These are phyloP conservation scores for Saturnispora bothae DNA, from an alignment of 805 yeast genomes.

Conservation along the genomic window DNA sequence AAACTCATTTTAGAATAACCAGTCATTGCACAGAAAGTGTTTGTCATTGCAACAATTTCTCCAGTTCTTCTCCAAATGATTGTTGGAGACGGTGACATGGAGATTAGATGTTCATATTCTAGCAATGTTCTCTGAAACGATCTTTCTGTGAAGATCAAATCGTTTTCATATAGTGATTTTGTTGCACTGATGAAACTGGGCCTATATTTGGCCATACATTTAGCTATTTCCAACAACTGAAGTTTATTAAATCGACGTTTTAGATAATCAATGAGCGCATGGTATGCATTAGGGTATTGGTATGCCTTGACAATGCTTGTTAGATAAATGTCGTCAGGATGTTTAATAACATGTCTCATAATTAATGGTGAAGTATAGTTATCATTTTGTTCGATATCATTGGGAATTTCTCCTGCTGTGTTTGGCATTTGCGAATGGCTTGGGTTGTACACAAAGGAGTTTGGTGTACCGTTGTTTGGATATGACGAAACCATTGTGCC, in stretches of 20 bases:
- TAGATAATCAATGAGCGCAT: constrained; percentile 45
- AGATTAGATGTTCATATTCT: constrained; percentile 46
- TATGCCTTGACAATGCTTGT: constrained; percentile 35
- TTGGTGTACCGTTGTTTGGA: constrained; percentile 25
- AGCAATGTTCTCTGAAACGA: constrained; percentile 45
- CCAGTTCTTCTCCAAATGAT: constrained; percentile 83
- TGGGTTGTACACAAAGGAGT: constrained; percentile 38
- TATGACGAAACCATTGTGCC: constrained; percentile 25
- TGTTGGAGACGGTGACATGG: constrained; percentile 65
- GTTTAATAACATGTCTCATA: constrained; percentile 46
- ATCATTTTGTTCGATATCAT: constrained; percentile 27
- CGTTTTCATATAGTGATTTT: constrained; percentile 60
- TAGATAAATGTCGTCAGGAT: constrained; percentile 38
- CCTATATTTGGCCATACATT: constrained; percentile 53
- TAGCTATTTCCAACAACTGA: constrained; percentile 34
- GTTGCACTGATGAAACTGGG: constrained; percentile 74
- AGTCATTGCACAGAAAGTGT: constrained; percentile 61
- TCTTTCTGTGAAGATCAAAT: constrained; percentile 51
- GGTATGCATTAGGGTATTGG: constrained; percentile 55
- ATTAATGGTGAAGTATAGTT: constrained; percentile 49
- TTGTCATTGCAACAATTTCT: constrained; percentile 69
- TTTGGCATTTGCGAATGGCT: constrained; percentile 44
- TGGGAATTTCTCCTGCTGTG: constrained; percentile 34
- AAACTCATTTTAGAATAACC: constrained; percentile 52
- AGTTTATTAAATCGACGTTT: constrained; percentile 37